phyloP scores from a whole-genome alignment of 805 yeast species.

The Lipomyces spencermartinsiae region DNA sequence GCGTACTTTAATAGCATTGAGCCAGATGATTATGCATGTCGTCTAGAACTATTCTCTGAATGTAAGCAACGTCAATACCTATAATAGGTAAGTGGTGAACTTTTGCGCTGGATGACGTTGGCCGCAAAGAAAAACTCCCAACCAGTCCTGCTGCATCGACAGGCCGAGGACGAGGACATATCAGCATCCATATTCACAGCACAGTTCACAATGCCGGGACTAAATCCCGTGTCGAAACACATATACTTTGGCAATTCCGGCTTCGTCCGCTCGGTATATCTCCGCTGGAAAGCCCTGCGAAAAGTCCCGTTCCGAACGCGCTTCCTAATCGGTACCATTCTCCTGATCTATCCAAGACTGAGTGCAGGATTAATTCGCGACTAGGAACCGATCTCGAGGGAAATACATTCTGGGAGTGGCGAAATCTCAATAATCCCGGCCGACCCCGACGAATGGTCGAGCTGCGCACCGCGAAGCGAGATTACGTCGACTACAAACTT shows the following conservation, averaged over 20 bases:
- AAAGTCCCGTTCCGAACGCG: slow-evolving; percentile 71
- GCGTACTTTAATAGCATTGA: background rate
- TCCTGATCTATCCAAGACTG: background rate
- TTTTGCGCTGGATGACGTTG: too few species aligned
- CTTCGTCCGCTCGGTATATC: slow-evolving; percentile 41
- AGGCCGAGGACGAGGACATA: too few species aligned
- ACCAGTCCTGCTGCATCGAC: too few species aligned
- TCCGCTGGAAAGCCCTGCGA: slow-evolving; percentile 65
- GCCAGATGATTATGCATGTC: background rate
- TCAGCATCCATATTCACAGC: background rate
- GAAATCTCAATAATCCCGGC: slow-evolving; percentile 56
- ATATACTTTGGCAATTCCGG: background rate
- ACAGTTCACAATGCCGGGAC: background rate
- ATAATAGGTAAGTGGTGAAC: too few species aligned
- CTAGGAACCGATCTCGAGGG: slow-evolving; percentile 79
- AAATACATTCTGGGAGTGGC: slow-evolving; percentile 85
- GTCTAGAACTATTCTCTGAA: too few species aligned
- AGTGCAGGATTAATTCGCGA: background rate
- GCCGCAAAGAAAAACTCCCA: too few species aligned
- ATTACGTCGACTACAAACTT: slow-evolving; percentile 63
- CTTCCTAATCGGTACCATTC: slow-evolving; percentile 59
- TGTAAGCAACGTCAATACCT: too few species aligned
- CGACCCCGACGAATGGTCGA: slow-evolving; percentile 69
- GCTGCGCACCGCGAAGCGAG: slow-evolving; percentile 56
- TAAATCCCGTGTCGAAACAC: background rate